Percentiles rank a stretch among this genome's conserved stretches.
These are phyloP conservation scores for Colletotrichum simmondsii DNA, from an alignment of 2,329 filamentous ascomycete genomes.

Conservation along the genomic window DNA sequence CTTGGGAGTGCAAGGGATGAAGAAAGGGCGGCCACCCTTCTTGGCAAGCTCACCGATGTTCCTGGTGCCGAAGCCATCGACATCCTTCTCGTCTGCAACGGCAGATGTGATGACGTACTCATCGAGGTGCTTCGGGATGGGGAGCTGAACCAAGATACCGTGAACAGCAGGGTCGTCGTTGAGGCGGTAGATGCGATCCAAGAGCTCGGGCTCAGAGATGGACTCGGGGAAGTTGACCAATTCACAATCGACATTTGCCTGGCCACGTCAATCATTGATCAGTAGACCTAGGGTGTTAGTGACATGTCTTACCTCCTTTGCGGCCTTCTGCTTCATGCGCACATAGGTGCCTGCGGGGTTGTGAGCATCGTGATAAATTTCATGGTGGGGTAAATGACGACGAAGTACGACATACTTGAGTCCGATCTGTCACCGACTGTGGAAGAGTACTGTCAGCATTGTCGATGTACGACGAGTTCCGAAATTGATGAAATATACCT, in stretches of 20 bases:
- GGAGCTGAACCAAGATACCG: slow-evolving; percentile 93
- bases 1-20: slow-evolving; percentile 95
- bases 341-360: slow-evolving; percentile 85
- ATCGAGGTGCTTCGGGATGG: slow-evolving; percentile 87
- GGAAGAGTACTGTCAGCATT: slow-evolving; percentile 22
- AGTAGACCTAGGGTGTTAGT: background rate
- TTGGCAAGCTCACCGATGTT: slow-evolving; percentile 99
- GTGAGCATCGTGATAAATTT: slow-evolving; percentile 45
- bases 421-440: slow-evolving; percentile 92
- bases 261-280: slow-evolving; percentile 15
- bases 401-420: slow-evolving; percentile 72
- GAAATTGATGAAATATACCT: slow-evolving; percentile 63
- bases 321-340: slow-evolving; percentile 99
- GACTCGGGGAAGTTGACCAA: slow-evolving; percentile 85
- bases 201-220: slow-evolving; percentile 85
- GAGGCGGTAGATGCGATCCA: slow-evolving; percentile 82
- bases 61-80: slow-evolving; percentile 92
- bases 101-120: slow-evolving; percentile 92
- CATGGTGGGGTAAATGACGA: slow-evolving; percentile 30
- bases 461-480: background rate
- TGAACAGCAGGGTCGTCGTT: slow-evolving; percentile 91
- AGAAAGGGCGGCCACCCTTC: slow-evolving; percentile 87
- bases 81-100: slow-evolving; percentile 94
- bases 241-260: slow-evolving; percentile 92
- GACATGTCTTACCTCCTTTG: slow-evolving; percentile 75